Evolutionary conservation across 2,329 filamentous ascomycete species (phyloP).

Genomic region (Scedosporium boydii): DNA sequence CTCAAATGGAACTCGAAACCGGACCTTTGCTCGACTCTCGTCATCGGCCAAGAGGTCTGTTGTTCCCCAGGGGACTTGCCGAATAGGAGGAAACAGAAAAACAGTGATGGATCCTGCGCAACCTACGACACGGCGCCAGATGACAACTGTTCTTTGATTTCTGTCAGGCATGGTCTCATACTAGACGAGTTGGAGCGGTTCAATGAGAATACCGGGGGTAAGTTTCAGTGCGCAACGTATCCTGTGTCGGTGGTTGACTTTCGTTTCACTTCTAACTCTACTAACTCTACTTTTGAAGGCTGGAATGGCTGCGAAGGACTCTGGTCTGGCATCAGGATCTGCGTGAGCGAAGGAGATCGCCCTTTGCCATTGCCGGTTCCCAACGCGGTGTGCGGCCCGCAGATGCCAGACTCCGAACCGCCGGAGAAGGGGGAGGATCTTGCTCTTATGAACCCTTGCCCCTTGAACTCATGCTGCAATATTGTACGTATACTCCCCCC

Average conservation of each 20-base stretch:
- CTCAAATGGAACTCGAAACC: slow-evolving; percentile 6
- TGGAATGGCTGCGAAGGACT: too few species aligned
- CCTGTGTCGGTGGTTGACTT: slow-evolving; percentile 5
- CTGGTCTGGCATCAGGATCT: too few species aligned
- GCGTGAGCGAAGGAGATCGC: too few species aligned
- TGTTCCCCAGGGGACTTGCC: slow-evolving; percentile 20
- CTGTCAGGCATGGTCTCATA: slow-evolving; percentile 22
- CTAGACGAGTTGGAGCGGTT: slow-evolving; percentile 20
- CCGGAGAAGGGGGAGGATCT: too few species aligned
- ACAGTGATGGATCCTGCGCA: slow-evolving; percentile 24
- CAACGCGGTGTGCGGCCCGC: too few species aligned
- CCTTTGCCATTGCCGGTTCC: too few species aligned
- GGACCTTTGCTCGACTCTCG: not conserved
- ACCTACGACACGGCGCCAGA: slow-evolving; percentile 20
- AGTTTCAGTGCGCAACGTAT: slow-evolving; percentile 13
- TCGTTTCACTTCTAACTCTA: slow-evolving; percentile 22
- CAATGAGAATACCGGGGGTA: slow-evolving; percentile 29
- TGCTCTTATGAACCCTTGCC: too few species aligned
- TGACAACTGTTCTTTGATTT: slow-evolving; percentile 27
- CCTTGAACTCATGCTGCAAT: too few species aligned
- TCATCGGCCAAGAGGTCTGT: slow-evolving; percentile 23
- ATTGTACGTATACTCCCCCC: too few species aligned
- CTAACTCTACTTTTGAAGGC: slow-evolving; percentile 20
- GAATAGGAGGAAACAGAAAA: slow-evolving; percentile 12
- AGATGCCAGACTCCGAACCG: too few species aligned